Base-by-base conservation (phyloP, 345 rosid genomes). In the Hibiscus syriacus region DNA sequence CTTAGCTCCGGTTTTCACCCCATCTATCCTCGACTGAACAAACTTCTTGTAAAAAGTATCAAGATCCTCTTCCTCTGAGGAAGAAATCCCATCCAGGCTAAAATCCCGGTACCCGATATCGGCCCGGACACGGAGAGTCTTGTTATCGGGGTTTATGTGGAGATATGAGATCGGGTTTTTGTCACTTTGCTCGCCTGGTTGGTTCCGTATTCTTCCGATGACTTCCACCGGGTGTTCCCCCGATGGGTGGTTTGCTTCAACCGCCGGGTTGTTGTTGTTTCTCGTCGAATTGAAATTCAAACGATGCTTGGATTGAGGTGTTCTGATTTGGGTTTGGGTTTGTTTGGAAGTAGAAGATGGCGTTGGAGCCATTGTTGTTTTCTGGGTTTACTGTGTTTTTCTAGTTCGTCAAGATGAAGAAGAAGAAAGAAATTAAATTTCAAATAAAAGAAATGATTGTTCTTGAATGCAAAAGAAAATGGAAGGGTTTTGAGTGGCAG, bases 211-310 rank as follows among this genome's bases (percentile, higher is more conserved):
- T 34, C 99, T 76, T 11, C 96, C 92, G 45, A 94, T 71, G 16
- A 91, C 99, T 78, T 94, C 99, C 0, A 94, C 82, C 0, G 99
- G 99, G 74, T 91, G 97, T 52, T 94, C 97, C 5, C 81, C 81
- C 27, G 72, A 81, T 5, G 78, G 77, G 27, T 69, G 57, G 62
- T 86, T 76, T 23, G 68, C 56, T 59, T 87, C 95, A 69, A 8
- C 3, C 22, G 56, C 16, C 4, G 56, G 56, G 54, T 80, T 70
- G 55, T 72, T 81, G 56, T 80, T 70, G 59, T 72, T 81, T 57
- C 78, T 67, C 49, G 69, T 65, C 13, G 78, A 58, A 0, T 76
- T 53, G 86, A 91, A 89, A 72, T 84, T 82, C 50, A 87, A 81
- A 3, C 95, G 85, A 25, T 93, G 90, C 56, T 86, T 92, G 0